Base-by-base conservation (phyloP, 805 yeast genomes). In the Ogataea philodendri region DNA sequence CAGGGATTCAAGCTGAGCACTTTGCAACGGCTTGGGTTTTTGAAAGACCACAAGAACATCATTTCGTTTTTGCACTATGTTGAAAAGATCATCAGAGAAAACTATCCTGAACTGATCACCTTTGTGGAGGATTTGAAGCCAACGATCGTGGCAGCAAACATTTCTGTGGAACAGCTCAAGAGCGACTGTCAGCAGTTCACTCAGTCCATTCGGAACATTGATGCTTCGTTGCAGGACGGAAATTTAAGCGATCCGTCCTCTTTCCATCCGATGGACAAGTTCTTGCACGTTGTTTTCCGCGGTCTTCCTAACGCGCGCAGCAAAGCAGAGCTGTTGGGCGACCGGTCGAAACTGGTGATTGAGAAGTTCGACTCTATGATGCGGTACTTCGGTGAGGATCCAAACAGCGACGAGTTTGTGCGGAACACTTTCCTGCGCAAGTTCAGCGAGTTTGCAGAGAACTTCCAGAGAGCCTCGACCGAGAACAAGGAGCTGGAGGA, bases 41-140 rank as follows among this genome's bases (percentile, higher is more conserved):
- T 94, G 63, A 93, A 93, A 56, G 96, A 90, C 60, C 87, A 83
- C 17, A 74, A 79, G 41, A 89, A 90, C 56, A 75, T 87, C 5
- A 79, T 84, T 80, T 85, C 95, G 1, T 89, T 93, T 53, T 63
- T 93, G 51, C 96, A 94, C 56, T 89, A 89, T 59, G 87, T 94
- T 36, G 98, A 93, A 59, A 84, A 78, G 49, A 77, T 87, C 29
- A 74, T 94, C n/a, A 69, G 98, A 45, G 78, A 74, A 28, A 78
- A 84, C 19, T 86, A 86, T 58, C 95, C 97, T 1, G 85, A 85
- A 26, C 71, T 78, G 49, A 79, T 81, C 18, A 64, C 66, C 1
- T 90, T 93, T 58, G 67, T 81, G n/a, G 79, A 79, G 30, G 97
- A 93, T 35, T 61, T 84, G 54, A 60, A 70, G 47, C 67, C 80